These are phyloP conservation scores for Leptodermis oblonga DNA, from an alignment of 257 asterid species.

Conservation along the genomic window DNA sequence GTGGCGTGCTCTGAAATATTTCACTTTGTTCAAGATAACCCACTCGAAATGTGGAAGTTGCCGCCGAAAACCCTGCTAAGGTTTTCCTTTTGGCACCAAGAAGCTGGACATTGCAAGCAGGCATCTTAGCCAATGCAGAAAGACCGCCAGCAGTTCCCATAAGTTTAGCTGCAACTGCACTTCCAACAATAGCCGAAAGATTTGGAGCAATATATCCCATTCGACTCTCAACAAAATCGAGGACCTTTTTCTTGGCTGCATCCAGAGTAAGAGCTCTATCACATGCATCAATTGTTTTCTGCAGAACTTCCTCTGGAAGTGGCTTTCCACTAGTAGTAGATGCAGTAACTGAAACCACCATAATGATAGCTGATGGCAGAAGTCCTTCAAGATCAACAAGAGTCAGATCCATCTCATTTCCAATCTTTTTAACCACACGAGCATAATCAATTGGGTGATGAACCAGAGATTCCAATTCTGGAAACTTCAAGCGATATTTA, in stretches of 20 bases:
- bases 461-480: constrained; percentile 92
- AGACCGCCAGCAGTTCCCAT: constrained; percentile 99
- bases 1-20: constrained; percentile 84
- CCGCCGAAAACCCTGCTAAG: constrained; percentile 90
- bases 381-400: constrained; percentile 97
- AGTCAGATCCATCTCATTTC: constrained; percentile 83
- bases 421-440: constrained; percentile 84
- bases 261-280: constrained; percentile 85
- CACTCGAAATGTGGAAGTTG: constrained; percentile 81
- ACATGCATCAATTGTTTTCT: constrained; percentile 84
- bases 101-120: constrained; percentile 96
- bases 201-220: constrained; percentile 98
- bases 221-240: constrained; percentile 91
- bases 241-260: constrained; percentile 81
- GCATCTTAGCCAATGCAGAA: constrained; percentile 83
- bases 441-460: constrained; percentile 98
- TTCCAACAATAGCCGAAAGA: constrained; percentile 93
- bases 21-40: constrained; percentile 92
- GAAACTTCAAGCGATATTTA: constrained; percentile 87
- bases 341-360: constrained; percentile 97
- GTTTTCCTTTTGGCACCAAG: constrained; percentile 93
- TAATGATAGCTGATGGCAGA: constrained; percentile 86
- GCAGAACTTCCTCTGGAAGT: constrained; percentile 80
- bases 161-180: constrained; percentile 96
- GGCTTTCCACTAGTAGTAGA: constrained; percentile 99